These are phyloP conservation scores for Lobulomyces angularis DNA, from an alignment of 192 early-diverging fungal species.

Conservation along the genomic window DNA sequence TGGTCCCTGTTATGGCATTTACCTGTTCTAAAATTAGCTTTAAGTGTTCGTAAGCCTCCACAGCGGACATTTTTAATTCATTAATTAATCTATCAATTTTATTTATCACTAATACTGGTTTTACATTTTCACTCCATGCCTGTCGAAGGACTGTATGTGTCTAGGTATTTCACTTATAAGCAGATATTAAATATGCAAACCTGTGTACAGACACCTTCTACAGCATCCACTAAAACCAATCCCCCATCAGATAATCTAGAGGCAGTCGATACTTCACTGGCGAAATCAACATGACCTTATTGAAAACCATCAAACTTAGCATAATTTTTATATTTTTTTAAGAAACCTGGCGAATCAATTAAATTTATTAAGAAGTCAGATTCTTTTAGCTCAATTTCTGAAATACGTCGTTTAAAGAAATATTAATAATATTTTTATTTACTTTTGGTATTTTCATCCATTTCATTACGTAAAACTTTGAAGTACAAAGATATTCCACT, in stretches of 20 bases:
- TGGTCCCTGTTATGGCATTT: slow-evolving; percentile 91
- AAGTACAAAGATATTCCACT: slow-evolving; percentile 92
- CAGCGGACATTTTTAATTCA: slow-evolving; percentile 81
- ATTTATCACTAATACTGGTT: slow-evolving; percentile 90
- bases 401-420: background rate
- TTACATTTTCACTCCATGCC: slow-evolving; percentile 84
- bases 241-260: slow-evolving; percentile 92
- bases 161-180: slow-evolving; percentile 20
- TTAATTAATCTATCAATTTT: slow-evolving; percentile 94
- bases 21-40: slow-evolving; percentile 92
- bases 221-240: slow-evolving; percentile 88
- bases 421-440: slow-evolving; percentile 2
- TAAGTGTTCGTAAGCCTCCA: slow-evolving; percentile 85
- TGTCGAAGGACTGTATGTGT: slow-evolving; percentile 91
- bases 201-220: slow-evolving; percentile 98
- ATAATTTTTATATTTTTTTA: too few species aligned
- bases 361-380: slow-evolving; percentile 86
- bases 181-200: slow-evolving; percentile 21
- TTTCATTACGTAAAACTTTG: slow-evolving; percentile 38
- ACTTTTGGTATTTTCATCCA: slow-evolving; percentile 13
- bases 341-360: slow-evolving; percentile 97
- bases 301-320: too few species aligned
- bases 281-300: slow-evolving; percentile 98
- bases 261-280: slow-evolving; percentile 97
- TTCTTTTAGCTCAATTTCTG: slow-evolving; percentile 3